Conservation (phyloP, 192 early-diverging fungal species). For the Backusella mclennaniae region DNA sequence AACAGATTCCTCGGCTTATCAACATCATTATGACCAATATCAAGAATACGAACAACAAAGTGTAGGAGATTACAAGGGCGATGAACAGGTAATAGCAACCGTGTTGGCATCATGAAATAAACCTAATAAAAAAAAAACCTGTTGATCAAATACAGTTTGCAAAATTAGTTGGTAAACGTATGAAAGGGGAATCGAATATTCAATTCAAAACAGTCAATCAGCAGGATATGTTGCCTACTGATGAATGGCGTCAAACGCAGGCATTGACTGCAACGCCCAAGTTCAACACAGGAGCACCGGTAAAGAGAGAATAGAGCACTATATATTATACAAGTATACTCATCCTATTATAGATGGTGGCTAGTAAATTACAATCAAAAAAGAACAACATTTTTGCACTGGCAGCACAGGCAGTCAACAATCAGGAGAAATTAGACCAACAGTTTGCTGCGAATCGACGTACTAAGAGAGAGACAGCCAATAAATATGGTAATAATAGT, state of each 20-base stretch:
- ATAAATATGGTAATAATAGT: constrained; percentile 59
- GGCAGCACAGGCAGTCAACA: constrained; percentile 70
- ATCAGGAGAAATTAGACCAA: constrained; percentile 60
- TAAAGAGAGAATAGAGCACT: not conserved
- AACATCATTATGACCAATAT: constrained; percentile 20
- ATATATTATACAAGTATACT: not conserved
- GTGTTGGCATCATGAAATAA: not conserved
- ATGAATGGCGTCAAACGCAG: constrained; percentile 22
- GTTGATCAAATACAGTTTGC: constrained; percentile 8
- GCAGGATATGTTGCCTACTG: constrained; percentile 25
- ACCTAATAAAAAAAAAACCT: not conserved
- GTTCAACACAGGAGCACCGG: constrained; percentile 5
- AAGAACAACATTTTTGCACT: constrained; percentile 81
- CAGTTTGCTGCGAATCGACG: constrained; percentile 56
- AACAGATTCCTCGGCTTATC: constrained; percentile 23
- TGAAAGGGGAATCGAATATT: constrained; percentile 17
- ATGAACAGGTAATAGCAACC: constrained; percentile 3
- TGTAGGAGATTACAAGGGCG: not conserved
- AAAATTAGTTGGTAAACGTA: constrained; percentile 25
- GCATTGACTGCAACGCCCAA: constrained; percentile 21
- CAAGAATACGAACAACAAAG: constrained; percentile 4
- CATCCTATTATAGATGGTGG: constrained; percentile 33
- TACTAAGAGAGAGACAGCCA: constrained; percentile 63
- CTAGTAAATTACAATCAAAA: constrained; percentile 58
- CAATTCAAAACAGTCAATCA: constrained; percentile 31